Evolutionary conservation across 169 alveolate species (phyloP).

Genomic region (Cryptosporidium muris): DNA sequence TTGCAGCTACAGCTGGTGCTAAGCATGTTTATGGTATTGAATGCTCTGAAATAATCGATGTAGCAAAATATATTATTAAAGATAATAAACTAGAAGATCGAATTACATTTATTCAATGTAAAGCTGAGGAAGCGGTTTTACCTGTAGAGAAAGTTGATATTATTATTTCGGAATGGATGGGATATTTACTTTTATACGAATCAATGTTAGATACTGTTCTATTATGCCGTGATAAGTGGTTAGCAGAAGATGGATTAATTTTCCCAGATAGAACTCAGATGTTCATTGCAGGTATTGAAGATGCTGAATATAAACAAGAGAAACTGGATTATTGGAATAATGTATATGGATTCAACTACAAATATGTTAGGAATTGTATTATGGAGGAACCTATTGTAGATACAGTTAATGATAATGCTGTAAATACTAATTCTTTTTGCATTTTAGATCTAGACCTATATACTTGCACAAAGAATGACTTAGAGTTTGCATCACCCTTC

Average conservation of each 20-base stretch:
- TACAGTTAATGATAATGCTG: conserved; percentile 84
- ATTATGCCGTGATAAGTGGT: conserved; percentile 96
- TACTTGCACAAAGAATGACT: conserved; percentile 89
- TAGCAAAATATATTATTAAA: conserved; percentile 89
- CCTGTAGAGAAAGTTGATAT: conserved; percentile 97
- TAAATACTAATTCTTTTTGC: conserved; percentile 86
- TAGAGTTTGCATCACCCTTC: conserved; percentile 89
- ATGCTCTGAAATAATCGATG: conserved; percentile 92
- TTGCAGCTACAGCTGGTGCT: conserved; percentile 98
- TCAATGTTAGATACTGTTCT: conserved; percentile 96
- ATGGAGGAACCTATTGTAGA: conserved; percentile 96
- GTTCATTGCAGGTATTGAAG: conserved; percentile 96
- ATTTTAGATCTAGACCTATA: conserved; percentile 89
- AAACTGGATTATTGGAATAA: conserved; percentile 95
- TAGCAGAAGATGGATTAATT: conserved; percentile 91
- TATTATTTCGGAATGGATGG: conserved; percentile 99
- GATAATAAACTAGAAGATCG: conserved; percentile 88
- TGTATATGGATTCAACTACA: conserved; percentile 95
- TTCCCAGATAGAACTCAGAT: conserved; percentile 95
- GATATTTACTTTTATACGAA: conserved; percentile 96
- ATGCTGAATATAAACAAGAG: conserved; percentile 91
- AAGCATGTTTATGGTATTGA: conserved; percentile 97
- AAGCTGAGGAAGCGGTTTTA: conserved; percentile 95
- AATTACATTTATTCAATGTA: conserved; percentile 92
- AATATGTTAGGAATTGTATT: conserved; percentile 85